These are phyloP conservation scores for Gentiana straminea DNA, from an alignment of 257 asterid genomes.

Conservation along the genomic window DNA sequence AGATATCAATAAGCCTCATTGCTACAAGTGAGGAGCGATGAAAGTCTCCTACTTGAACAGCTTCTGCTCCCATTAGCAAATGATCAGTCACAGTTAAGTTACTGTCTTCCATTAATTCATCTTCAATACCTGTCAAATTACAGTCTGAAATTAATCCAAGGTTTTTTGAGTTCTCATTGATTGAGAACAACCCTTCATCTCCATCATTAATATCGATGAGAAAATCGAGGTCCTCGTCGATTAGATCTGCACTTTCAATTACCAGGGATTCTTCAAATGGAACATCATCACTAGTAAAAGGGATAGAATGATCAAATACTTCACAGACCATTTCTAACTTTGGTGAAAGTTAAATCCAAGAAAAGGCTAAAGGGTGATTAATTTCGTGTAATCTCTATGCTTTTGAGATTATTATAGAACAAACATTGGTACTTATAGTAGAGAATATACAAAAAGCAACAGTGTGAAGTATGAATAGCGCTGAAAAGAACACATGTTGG, in stretches of 20 bases:
- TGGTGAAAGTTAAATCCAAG: conserved; percentile 5
- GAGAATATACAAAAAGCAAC: background rate
- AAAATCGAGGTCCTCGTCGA: conserved; percentile 8
- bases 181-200: conserved; percentile 1
- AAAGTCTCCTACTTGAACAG: conserved; percentile 23
- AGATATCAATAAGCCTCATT: conserved; percentile 16
- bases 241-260: conserved; percentile 2
- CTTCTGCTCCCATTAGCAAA: conserved; percentile 30
- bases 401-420: conserved; percentile 1
- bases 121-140: conserved; percentile 10
- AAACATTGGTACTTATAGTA: background rate
- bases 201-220: background rate
- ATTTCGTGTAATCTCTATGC: background rate
- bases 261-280: conserved; percentile 14
- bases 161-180: background rate
- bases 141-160: background rate
- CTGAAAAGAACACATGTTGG: background rate
- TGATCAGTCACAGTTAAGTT: conserved; percentile 15
- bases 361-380: background rate
- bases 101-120: conserved; percentile 25
- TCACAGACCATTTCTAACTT: conserved; percentile 10
- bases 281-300: conserved; percentile 6
- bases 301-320: conserved; percentile 2
- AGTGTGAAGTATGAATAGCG: background rate
- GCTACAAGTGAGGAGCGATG: conserved; percentile 19